Evolutionary conservation across 225 moss, liverwort and hornwort genomes (phyloP).

Genomic region (Antitrichia curtipendula): DNA sequence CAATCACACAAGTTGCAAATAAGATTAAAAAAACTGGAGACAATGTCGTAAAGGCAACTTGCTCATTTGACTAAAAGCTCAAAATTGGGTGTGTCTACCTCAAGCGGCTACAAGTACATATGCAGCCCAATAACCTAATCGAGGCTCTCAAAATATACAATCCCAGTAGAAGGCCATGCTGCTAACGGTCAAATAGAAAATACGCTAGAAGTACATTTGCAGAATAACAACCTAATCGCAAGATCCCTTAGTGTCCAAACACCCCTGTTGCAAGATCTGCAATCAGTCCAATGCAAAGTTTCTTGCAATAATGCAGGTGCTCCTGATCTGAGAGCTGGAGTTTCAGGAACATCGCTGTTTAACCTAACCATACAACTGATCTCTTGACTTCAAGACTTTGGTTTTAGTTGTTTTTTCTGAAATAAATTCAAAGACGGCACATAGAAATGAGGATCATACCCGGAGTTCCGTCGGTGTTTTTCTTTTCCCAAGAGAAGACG

Average conservation of each 20-base stretch:
- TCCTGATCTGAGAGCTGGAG: not conserved
- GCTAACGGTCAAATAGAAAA: not conserved
- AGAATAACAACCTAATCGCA: not conserved
- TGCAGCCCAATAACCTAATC: not conserved
- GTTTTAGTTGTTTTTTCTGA: not conserved
- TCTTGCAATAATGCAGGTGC: not conserved
- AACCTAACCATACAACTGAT: not conserved
- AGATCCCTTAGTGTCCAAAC: not conserved
- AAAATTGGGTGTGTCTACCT: not conserved
- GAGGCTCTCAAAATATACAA: not conserved
- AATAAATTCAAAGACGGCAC: not conserved
- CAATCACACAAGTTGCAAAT: not conserved
- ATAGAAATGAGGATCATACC: not conserved
- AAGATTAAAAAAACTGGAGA: not conserved
- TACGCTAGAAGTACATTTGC: not conserved
- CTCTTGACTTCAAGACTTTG: not conserved
- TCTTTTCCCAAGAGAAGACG: slow-evolving; percentile 40
- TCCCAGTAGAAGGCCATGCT: not conserved
- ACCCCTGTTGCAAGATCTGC: not conserved
- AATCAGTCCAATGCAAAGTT: not conserved
- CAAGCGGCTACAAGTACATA: not conserved
- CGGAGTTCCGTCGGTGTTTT: slow-evolving; percentile 47
- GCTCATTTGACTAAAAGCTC: not conserved
- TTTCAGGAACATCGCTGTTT: not conserved
- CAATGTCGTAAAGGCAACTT: not conserved